A percentile compares a stretch with the other conserved stretches of the same genome.
These are phyloP conservation scores for Oehlia diaphana DNA, from an alignment of 192 early-diverging fungal genomes.

Conservation along the genomic window DNA sequence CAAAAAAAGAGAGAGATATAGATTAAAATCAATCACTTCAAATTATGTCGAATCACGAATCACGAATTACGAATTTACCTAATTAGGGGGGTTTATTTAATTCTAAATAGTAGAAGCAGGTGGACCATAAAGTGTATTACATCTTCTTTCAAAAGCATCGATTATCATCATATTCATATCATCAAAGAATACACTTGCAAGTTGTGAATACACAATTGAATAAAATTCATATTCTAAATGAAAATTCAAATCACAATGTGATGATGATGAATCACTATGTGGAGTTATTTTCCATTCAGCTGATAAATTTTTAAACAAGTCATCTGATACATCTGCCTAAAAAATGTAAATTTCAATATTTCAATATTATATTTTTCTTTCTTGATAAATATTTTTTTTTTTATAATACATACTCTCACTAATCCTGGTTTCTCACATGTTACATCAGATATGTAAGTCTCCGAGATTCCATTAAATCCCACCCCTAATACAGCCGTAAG, in stretches of 20 bases:
- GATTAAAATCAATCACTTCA: too few species aligned
- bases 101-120: background rate
- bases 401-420: slow-evolving; percentile 57
- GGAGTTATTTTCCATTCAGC: slow-evolving; percentile 72
- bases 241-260: slow-evolving; percentile 70
- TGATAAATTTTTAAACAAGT: slow-evolving; percentile 63
- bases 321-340: slow-evolving; percentile 46
- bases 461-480: slow-evolving; percentile 76
- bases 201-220: slow-evolving; percentile 75
- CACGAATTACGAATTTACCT: background rate
- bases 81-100: background rate
- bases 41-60: too few species aligned
- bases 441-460: slow-evolving; percentile 78
- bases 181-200: slow-evolving; percentile 78
- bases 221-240: slow-evolving; percentile 81
- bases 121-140: slow-evolving; percentile 51
- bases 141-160: slow-evolving; percentile 65
- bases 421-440: slow-evolving; percentile 60
- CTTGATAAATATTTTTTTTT: slow-evolving; percentile 4
- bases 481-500: slow-evolving; percentile 61
- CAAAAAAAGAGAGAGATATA: too few species aligned
- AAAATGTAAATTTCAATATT: too few species aligned
- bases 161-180: slow-evolving; percentile 74
- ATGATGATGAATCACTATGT: slow-evolving; percentile 37
- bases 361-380: too few species aligned